Base-by-base conservation (phyloP, 257 asterid genomes). In the Prunella vulgaris region DNA sequence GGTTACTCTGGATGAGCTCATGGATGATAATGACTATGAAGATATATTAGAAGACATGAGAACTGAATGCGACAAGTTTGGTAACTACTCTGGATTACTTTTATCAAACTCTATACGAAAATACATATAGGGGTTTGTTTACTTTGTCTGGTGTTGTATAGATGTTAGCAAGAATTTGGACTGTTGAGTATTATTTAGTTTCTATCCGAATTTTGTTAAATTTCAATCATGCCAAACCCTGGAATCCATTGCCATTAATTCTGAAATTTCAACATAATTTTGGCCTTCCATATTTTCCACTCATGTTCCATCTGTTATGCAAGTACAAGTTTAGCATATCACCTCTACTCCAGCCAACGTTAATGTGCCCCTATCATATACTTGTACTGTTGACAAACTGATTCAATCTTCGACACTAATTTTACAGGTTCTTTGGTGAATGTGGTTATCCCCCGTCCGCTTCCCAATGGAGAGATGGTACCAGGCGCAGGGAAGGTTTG, bases 401-500 rank as follows among this genome's bases (percentile, higher is more conserved):
- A 44, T 58, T 30, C 56, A 7, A 42, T n/a, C 9, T 73, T 54
- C 44, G 24, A 8, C 17, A 46, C 56, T 44, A 33, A 44, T 68
- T 74, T 64, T 84, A 81, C 87, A 93, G 97, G 99, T 73, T 60
- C 81, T 60, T 76, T 93, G 86, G 90, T 86, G 79, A 88, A 88
- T 52, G 76, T 90, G 75, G 76, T 80, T 46, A 93, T 93, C 51
- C 99, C 99, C 1, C 96, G 99, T 20, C 99, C 96, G 44, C 75
- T 69, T 59, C 88, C 96, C 22, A 75, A 64, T 53, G 96, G 84
- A 22, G 96, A 87, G 76, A 75, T 71, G 68, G 60, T 78, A 15
- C 96, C 99, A 8, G 99, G 99, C 66, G 87, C 89, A 38, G 99
- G 99, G 71, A 93, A 90, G 97, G 99, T 90, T 69, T 56, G 90